phyloP scores from a whole-genome alignment of 768 basidiomycete genomes.

The Albatrellus ellisii region DNA sequence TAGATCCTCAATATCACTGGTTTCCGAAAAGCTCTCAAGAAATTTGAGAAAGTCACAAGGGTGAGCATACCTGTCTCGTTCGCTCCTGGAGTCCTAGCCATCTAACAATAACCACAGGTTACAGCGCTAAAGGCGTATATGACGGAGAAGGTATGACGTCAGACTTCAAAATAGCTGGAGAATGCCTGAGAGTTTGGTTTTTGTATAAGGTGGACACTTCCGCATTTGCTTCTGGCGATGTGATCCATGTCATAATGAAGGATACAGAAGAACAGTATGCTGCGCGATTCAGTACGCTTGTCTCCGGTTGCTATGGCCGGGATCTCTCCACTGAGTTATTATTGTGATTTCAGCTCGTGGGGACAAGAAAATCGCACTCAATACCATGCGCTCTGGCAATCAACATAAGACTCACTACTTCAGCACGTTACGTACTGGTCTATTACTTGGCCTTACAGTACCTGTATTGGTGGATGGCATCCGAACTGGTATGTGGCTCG shows the following conservation, averaged over 20 bases:
- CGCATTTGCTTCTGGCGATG: slow-evolving; percentile 49
- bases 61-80: slow-evolving; percentile 24
- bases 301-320: not conserved
- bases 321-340: too few species aligned
- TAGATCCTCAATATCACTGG: slow-evolving; percentile 84
- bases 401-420: slow-evolving; percentile 48
- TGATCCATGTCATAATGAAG: slow-evolving; percentile 52
- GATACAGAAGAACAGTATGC: slow-evolving; percentile 74
- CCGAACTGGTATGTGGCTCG: slow-evolving; percentile 36
- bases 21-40: slow-evolving; percentile 76
- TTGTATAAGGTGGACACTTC: slow-evolving; percentile 45
- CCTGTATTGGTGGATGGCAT: slow-evolving; percentile 57
- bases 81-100: not conserved
- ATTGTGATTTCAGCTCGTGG: slow-evolving; percentile 34
- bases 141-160: slow-evolving; percentile 48
- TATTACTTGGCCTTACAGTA: slow-evolving; percentile 57
- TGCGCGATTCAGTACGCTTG: slow-evolving; percentile 51
- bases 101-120: slow-evolving; percentile 28
- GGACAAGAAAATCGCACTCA: slow-evolving; percentile 65
- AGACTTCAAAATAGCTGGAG: not conserved
- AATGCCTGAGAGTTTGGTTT: not conserved
- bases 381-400: slow-evolving; percentile 43
- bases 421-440: slow-evolving; percentile 63
- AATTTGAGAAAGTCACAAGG: slow-evolving; percentile 71
- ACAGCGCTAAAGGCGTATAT: slow-evolving; percentile 68